These are phyloP conservation scores for Austropuccinia psidii DNA, from an alignment of 1,284 basidiomycete genomes.

Conservation along the genomic window DNA sequence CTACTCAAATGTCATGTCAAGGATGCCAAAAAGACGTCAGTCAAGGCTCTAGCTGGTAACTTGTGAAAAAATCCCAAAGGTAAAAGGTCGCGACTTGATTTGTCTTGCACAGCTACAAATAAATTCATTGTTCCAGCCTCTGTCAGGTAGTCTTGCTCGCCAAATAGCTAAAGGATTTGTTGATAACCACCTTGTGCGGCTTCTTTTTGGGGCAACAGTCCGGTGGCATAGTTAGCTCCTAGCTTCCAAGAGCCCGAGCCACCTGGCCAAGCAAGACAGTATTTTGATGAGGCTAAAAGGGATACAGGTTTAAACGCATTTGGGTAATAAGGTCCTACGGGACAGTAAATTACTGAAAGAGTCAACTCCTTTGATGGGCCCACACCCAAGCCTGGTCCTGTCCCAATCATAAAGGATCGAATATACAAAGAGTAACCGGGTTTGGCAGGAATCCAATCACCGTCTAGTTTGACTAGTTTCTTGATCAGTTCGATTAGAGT, in stretches of 20 bases:
- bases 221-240: constrained; percentile 74
- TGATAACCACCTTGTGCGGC: constrained; percentile 79
- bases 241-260: constrained; percentile 90
- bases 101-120: constrained; percentile 71
- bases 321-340: constrained; percentile 84
- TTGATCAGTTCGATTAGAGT: constrained; percentile 77
- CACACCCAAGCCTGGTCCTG: constrained; percentile 78
- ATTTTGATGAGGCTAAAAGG: constrained; percentile 81
- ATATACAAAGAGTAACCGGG: constrained; percentile 88
- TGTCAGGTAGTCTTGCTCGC: constrained; percentile 74
- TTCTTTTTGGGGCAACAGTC: constrained; percentile 75
- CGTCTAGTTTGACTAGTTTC: constrained; percentile 75
- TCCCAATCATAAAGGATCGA: constrained; percentile 78
- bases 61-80: no score
- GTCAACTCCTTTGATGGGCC: constrained; percentile 78
- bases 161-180: constrained; percentile 92
- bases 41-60: no score
- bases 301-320: constrained; percentile 92
- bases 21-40: no score
- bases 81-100: constrained; percentile 69
- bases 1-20: no score
- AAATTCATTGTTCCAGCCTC: constrained; percentile 75
- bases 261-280: constrained; percentile 79
- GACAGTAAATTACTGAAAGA: constrained; percentile 87
- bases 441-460: constrained; percentile 84